Evolutionary conservation across 2,329 filamentous ascomycete genomes (phyloP), one percentile per base, ranked within the genome.

Genomic region (Ceratocystis eucalypticola): DNA sequence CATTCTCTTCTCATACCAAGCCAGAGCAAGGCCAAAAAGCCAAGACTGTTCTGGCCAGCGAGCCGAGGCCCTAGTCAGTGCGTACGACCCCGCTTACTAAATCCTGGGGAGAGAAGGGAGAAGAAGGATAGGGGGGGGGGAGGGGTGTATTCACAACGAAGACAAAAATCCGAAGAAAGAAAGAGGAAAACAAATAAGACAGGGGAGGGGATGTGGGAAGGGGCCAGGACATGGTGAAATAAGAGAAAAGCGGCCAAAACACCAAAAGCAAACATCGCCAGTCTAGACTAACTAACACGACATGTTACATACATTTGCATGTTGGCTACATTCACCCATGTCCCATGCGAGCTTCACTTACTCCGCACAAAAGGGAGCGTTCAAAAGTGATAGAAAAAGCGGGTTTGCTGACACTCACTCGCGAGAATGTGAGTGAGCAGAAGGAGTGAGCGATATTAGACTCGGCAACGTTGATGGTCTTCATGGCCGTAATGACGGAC

Each of bases 211-310:
- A 15, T 12, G 44, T 45, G 45, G 20, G 46, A 6, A 20, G 46
- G 46, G 46, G 6, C 45, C 15, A 50, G 17, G 17, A 50, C 50
- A 55, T 15, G 6, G n/a, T 12, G 28, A 30, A 57, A 57, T 28
- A 57, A 30, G 15, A 57, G 22, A 30, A 30, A 57, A 57, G 50
- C 8, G 50, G 28, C 25, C 10, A 28, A 57, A 57, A 57, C 50
- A 30, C 50, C 50, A 57, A 57, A 57, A 57, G 50, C 17, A 57
- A 57, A 22, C 25, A 57, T 57, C 50, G 28, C 50, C 22, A 57
- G 50, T 10, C 25, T 15, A 17, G 8, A 10, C 7, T 12, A 17
- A 28, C 22, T n/a, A 28, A 57, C 50, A 57, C 50, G 25, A 57
- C 25, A 30, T 30, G 50, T 28, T 12, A 28, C 25, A 5, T 57